Evolutionary conservation across 2,329 filamentous ascomycete species (phyloP).

Genomic region (Xylaria sp.): DNA sequence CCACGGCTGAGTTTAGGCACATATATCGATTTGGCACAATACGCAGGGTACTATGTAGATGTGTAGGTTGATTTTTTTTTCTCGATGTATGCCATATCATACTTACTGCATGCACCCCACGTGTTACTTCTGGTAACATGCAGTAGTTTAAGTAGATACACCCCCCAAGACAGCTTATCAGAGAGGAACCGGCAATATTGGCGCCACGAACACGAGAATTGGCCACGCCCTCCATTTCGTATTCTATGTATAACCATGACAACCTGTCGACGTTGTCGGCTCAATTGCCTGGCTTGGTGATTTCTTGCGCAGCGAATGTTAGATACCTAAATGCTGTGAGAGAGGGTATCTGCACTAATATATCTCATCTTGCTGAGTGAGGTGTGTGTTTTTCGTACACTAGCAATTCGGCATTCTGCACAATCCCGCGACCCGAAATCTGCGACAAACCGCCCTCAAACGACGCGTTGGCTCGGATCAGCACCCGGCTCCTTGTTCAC

Average conservation of each 20-base stretch:
- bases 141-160: background rate
- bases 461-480: slow-evolving; percentile 19
- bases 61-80: background rate
- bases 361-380: background rate
- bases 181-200: slow-evolving; percentile 5
- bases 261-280: background rate
- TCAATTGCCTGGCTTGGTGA: background rate
- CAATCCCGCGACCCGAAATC: slow-evolving; percentile 27
- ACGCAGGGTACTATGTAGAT: background rate
- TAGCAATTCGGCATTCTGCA: slow-evolving; percentile 12
- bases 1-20: background rate
- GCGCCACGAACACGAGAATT: slow-evolving; percentile 34
- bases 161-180: background rate
- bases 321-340: background rate
- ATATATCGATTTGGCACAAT: background rate
- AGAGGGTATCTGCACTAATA: background rate
- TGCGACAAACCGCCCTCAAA: slow-evolving; percentile 29
- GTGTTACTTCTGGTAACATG: background rate
- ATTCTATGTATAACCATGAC: slow-evolving; percentile 19
- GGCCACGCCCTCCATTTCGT: slow-evolving; percentile 27
- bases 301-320: background rate
- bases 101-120: slow-evolving; percentile 8
- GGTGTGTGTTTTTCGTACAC: background rate
- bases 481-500: slow-evolving; percentile 14
- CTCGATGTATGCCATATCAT: background rate